Conservation (phyloP, 2,329 filamentous ascomycete species). For the Karstenula rhodostoma region DNA sequence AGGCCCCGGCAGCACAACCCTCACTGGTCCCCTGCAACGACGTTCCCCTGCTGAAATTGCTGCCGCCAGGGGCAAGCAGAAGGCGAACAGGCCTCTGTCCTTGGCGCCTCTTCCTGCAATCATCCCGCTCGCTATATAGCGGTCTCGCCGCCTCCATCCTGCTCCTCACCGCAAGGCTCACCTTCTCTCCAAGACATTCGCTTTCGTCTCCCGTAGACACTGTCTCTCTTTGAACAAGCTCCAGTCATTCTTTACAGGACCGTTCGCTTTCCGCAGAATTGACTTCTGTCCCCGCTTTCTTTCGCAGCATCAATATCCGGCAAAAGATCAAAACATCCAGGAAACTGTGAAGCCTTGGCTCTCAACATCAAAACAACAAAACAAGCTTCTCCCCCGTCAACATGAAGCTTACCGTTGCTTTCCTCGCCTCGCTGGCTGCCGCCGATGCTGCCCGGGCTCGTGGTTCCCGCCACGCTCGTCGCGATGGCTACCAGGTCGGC, state of each 20-base stretch:
- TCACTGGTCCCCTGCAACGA: constrained; percentile 37
- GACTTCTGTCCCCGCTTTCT: constrained; percentile 39
- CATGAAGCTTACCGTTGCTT: constrained; percentile 46
- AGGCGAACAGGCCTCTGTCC: constrained; percentile 28
- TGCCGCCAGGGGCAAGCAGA: constrained; percentile 40
- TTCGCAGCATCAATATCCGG: constrained; percentile 34
- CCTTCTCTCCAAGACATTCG: constrained; percentile 44
- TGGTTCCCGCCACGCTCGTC: constrained; percentile 39
- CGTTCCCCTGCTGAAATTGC: constrained; percentile 47
- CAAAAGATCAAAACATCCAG: constrained; percentile 24
- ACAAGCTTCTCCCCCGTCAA: constrained; percentile 34
- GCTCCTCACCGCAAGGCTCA: constrained; percentile 45
- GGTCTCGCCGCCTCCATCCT: constrained; percentile 22
- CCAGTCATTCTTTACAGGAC: constrained; percentile 51
- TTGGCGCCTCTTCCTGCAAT: constrained; percentile 41
- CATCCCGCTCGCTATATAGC: constrained; percentile 43
- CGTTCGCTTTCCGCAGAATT: constrained; percentile 37
- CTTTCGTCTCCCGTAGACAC: constrained; percentile 44
- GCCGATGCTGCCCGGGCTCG: constrained; percentile 42
- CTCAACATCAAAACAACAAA: constrained; percentile 29
- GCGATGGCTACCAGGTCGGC: constrained; percentile 21
- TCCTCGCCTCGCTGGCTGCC: constrained; percentile 41
- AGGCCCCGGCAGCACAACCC: constrained; percentile 23
- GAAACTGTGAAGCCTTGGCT: constrained; percentile 27
- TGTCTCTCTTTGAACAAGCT: constrained; percentile 44